Evolutionary conservation across 495 filamentous ascomycete species (phyloP), one percentile per base, ranked within the genome.

Genomic region (Lophium mytilinum): DNA sequence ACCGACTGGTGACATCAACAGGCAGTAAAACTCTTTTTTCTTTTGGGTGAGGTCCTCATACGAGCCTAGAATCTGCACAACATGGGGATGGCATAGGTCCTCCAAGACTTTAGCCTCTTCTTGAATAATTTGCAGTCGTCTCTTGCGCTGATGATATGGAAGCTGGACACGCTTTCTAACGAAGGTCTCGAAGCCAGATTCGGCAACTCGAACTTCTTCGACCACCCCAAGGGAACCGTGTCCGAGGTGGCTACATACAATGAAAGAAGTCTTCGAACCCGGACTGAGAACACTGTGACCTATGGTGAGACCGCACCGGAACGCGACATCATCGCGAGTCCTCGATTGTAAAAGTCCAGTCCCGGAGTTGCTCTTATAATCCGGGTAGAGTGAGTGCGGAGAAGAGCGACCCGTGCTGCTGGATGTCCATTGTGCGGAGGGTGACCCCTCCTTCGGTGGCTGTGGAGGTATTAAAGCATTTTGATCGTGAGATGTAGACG

Each of bases 131-230:
- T 51, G 8, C 5, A 58, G 47, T 37, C 49, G 49, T 15, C 52
- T 46, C n/a, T 43, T 58, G 5, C 55, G 6, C 8, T 42, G 17
- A n/a, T 51, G 15, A 15, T 52, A 58, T 5, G 49, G 49, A 10
- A 58, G 24, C 33, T 52, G 47, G 33, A 58, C 55, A 11, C 55
- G 55, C 24, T 58, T 58, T 17, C 55, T 34, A 12, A 58, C 55
- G 40, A 58, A 58, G 55, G 35, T 58, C 7, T 30, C 24, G 6
- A 30, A 11, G 19, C 52, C 39, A 8, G 47, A n/a, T 19, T 24
- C 24, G 11, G 42, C 34, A 3, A 56, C n/a, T 35, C 45, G n/a
- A 37, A 58, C 55, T 52, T 58, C 55, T 33, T 58, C 46, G 2
- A 58, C 55, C 3, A 58, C 46, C 0, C 55, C 55, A 14, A 58